Evolutionary conservation across 768 basidiomycete species (phyloP), one percentile per base, ranked within the genome.

Genomic region (Panaeolus cyanescens): DNA sequence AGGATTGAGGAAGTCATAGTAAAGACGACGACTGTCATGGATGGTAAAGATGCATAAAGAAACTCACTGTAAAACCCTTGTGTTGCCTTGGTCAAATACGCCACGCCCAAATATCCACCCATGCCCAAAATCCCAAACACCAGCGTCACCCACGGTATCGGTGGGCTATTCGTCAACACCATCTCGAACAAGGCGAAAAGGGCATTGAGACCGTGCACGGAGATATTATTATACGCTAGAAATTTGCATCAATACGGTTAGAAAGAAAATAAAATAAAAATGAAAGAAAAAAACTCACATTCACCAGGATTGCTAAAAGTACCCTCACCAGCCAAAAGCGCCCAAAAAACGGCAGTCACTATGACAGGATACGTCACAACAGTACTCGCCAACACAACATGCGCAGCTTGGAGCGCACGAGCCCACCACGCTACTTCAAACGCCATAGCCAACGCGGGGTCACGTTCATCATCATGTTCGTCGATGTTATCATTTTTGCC

Each of bases 51-150:
- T 33, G 22, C 32, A 30, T 17, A 25, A 25, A 8, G 19, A 58
- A 28, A 79, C 86, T 57, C 62, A 91, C 90, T 71, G 69, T 91
- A 92, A 67, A 88, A 82, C 0, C 84, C 83, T 67, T 89, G 87
- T 0, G 83, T 81, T 0, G 74, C 83, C 54, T 80, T 65, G 0
- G 88, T 89, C 57, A 92, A 80, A 65, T 91, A 92, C 10, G 89
- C 90, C 0, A 92, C 73, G 22, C 81, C 88, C 17, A 91, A 72
- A 66, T 92, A 92, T 2, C 72, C 66, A 0, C 64, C 83, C 9
- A 91, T 81, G 19, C 86, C 63, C 10, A 88, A 15, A 15, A 90
- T 50, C 25, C 80, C 73, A 33, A 80, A 66, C 2, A 78, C 73
- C 3, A 90, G 70, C 37, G 81, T 74, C 15, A 75, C 62, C 86